Evolutionary conservation across 2,329 filamentous ascomycete genomes (phyloP), one percentile per base, ranked within the genome.

Genomic region (Penicillium sp.): DNA sequence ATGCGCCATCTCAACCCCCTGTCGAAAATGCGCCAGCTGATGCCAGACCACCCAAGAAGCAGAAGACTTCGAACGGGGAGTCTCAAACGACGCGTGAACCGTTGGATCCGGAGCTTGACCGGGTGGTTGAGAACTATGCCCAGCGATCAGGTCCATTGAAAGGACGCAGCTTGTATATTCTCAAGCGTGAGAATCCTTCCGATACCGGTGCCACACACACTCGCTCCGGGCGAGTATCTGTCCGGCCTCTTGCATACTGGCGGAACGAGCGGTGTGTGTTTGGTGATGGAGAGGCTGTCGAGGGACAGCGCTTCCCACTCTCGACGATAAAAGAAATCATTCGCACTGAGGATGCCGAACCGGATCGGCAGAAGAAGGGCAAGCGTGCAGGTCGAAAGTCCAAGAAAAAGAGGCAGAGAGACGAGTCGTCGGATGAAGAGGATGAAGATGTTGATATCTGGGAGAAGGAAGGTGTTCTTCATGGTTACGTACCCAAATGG

Each of bases 231-330:
- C 81, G 93, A 46, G 80, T 82, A 42, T 88, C 87, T 8, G 84
- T 88, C 51, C 81, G 81, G 50, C 93, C 90, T 0, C 70, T 96
- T 27, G 82, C 87, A 22, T 95, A 79, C 64, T 97, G 91, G 91
- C 83, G 83, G 59, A 89, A 89, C 55, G 91, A 97, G 65, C 80
- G 80, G 44, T 80, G 86, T 38, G 79, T 89, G 18, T 87, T 83
- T 60, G 82, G 84, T 42, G 74, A 78, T 14, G 78, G 81, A 20
- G 80, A 82, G 40, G 71, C 72, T 23, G 78, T 78, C 45, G 68
- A 72, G 47, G 75, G 76, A n/a, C 74, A 76, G 38, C 64, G 72
- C 32, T 84, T 86, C 56, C 72, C 84, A n/a, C 66, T 88, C 40
- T 79, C 81, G 1, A 83, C 79, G 10, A 84, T 91, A 57, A 86